Conservation (phyloP, 2,329 filamentous ascomycete species). For the Curvularia eragrostidis region DNA sequence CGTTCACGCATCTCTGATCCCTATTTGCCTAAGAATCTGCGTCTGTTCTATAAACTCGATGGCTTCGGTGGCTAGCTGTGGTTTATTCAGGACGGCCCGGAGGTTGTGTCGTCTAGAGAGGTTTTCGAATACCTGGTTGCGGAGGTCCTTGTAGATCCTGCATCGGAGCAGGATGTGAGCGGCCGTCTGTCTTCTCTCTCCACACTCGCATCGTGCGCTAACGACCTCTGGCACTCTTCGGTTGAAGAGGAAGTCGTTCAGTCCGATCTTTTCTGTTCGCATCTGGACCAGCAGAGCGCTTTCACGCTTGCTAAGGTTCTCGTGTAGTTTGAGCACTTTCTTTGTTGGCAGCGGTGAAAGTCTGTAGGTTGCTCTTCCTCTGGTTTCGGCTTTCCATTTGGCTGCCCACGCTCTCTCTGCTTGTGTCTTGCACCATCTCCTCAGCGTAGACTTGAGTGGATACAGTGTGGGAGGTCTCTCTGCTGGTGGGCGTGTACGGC, state of each 20-base stretch:
- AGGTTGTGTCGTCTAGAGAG: neutral
- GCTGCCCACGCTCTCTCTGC: constrained; percentile 10
- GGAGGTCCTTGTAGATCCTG: neutral
- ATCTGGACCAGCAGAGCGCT: constrained; percentile 23
- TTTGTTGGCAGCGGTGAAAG: constrained; percentile 17
- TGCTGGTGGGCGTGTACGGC: constrained; percentile 12
- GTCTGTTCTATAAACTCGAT: neutral
- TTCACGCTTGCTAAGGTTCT: constrained; percentile 20
- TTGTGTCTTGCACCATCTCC: constrained; percentile 16
- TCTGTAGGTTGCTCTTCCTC: constrained; percentile 19
- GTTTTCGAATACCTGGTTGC: neutral
- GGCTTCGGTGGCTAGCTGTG: neutral
- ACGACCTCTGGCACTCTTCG: neutral
- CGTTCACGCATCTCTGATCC: too few relatives aligned
- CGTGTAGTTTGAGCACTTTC: constrained; percentile 19
- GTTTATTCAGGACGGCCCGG: neutral
- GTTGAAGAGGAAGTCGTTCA: neutral
- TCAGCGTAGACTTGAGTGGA: constrained; percentile 11
- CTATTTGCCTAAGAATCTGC: too few relatives aligned
- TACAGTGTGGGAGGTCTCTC: constrained; percentile 15
- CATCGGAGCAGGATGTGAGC: neutral
- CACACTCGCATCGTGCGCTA: neutral
- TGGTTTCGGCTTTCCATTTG: constrained; percentile 8
- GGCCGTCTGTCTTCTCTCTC: neutral
- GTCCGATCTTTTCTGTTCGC: constrained; percentile 22